Evolutionary conservation across 768 basidiomycete genomes (phyloP).

Genomic region (Russula abietina): DNA sequence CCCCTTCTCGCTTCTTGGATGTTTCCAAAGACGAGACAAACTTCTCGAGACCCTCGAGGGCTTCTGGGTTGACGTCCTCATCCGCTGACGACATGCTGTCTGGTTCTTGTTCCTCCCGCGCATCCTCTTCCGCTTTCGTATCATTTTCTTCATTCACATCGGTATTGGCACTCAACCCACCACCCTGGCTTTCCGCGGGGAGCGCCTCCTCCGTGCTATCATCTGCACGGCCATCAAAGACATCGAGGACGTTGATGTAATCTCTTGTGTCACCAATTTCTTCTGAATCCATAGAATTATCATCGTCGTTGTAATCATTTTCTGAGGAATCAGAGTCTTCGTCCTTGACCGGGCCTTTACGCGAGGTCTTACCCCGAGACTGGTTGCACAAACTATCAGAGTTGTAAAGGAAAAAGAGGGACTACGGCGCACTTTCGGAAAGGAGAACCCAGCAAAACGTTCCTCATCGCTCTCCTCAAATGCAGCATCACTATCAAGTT

Average conservation of each 20-base stretch:
- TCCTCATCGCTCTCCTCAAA: slow-evolving; percentile 81
- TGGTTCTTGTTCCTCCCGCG: slow-evolving; percentile 43
- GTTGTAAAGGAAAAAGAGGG: slow-evolving; percentile 4
- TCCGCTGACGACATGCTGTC: slow-evolving; percentile 41
- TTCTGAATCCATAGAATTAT: slow-evolving; percentile 34
- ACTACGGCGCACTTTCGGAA: slow-evolving; percentile 32
- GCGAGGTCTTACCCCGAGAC: slow-evolving; percentile 2
- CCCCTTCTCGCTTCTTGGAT: slow-evolving; percentile 61
- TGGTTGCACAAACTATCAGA: background rate
- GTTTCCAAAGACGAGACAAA: slow-evolving; percentile 68
- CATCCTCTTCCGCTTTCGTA: slow-evolving; percentile 28
- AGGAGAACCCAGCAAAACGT: slow-evolving; percentile 58
- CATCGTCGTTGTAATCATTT: slow-evolving; percentile 34
- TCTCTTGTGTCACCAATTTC: slow-evolving; percentile 31
- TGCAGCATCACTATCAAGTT: slow-evolving; percentile 78
- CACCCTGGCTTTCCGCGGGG: background rate
- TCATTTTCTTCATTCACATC: slow-evolving; percentile 4
- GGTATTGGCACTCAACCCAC: slow-evolving; percentile 29
- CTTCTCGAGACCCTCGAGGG: slow-evolving; percentile 60
- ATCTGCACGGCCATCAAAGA: slow-evolving; percentile 27
- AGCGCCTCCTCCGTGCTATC: slow-evolving; percentile 26
- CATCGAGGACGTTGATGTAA: slow-evolving; percentile 28
- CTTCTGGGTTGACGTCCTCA: slow-evolving; percentile 47
- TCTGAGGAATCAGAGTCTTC: slow-evolving; percentile 17
- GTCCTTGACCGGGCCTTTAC: background rate